Evolutionary conservation across 202 grass and related monocot genomes (phyloP).

Genomic region (Digitaria exilis): DNA sequence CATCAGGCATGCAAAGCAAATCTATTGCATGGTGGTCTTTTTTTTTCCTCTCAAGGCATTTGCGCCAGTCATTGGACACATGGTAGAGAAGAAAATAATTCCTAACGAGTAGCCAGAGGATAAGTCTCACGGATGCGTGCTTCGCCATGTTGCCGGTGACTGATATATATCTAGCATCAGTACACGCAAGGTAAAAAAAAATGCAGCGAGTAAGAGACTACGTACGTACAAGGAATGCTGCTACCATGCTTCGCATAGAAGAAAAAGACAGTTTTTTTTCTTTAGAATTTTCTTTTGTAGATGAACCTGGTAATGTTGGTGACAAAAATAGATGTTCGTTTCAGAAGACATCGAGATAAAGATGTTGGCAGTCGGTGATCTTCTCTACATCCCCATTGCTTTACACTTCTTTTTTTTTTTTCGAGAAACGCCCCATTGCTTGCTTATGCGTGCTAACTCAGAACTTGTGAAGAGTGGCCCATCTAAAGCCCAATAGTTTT

Average conservation of each 20-base stretch:
- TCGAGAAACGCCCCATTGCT: too few relatives aligned
- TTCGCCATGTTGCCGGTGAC: too few relatives aligned
- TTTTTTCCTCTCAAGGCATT: background rate
- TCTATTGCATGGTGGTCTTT: background rate
- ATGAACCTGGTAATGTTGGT: background rate
- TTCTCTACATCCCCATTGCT: too few relatives aligned
- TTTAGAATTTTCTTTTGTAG: background rate
- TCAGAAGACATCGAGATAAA: background rate
- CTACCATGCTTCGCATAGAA: background rate
- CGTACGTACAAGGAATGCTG: background rate
- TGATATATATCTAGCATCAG: too few relatives aligned
- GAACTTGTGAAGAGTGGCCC: too few relatives aligned
- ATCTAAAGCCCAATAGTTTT: too few relatives aligned
- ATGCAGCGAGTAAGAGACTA: background rate
- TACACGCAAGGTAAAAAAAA: background rate
- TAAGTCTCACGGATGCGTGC: conserved; percentile 47
- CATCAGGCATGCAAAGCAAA: conserved; percentile 1
- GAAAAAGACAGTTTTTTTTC: background rate
- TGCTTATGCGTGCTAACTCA: too few relatives aligned
- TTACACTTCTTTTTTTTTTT: too few relatives aligned
- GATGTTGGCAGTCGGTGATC: too few relatives aligned
- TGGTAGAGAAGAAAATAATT: background rate
- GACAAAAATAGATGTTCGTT: too few relatives aligned
- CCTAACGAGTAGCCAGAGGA: conserved; percentile 9
- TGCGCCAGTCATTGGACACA: conserved; percentile 3